These are phyloP conservation scores for Phytophthora colocasiae DNA, from an alignment of 352 stramenopile species.

Conservation along the genomic window DNA sequence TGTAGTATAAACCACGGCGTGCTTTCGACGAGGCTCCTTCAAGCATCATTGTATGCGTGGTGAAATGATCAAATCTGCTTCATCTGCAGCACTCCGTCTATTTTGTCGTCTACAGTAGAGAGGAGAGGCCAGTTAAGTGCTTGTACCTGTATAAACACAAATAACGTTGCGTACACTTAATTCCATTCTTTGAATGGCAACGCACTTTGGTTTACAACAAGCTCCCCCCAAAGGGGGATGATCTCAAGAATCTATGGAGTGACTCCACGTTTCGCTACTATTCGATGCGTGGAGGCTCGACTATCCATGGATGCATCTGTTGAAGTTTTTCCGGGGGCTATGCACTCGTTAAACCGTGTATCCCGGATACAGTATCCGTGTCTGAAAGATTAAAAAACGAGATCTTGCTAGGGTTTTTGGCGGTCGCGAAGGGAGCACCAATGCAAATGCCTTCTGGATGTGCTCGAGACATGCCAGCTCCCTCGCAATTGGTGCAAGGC, in stretches of 20 bases:
- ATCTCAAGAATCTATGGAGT: not conserved
- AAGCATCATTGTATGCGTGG: conserved; percentile 4
- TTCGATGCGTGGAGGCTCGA: not conserved
- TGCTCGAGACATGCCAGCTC: conserved; percentile 15
- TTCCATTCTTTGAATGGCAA: no score
- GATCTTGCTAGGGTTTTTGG: not conserved
- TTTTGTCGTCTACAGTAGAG: not conserved
- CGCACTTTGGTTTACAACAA: not conserved
- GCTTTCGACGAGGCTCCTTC: not conserved
- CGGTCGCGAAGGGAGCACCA: conserved; percentile 6
- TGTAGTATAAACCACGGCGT: not conserved
- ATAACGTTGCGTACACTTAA: no score
- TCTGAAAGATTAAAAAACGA: no score
- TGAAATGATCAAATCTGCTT: conserved; percentile 8
- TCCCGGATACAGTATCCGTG: no score
- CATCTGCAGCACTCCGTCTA: conserved; percentile 9
- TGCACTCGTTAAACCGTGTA: conserved; percentile 24
- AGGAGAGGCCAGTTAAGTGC: no score
- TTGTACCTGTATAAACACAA: no score
- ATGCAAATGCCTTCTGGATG: conserved; percentile 4
- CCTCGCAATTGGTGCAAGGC: conserved; percentile 19
- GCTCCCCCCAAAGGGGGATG: not conserved
- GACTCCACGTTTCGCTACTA: not conserved
- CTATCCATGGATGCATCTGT: conserved; percentile 12
- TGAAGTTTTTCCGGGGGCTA: conserved; percentile 13